A percentile compares a stretch with the other conserved stretches of the same genome.
Evolutionary conservation across 129 eudicot genomes (phyloP).

Genomic region (Pseudognaphalium luteoalbum): DNA sequence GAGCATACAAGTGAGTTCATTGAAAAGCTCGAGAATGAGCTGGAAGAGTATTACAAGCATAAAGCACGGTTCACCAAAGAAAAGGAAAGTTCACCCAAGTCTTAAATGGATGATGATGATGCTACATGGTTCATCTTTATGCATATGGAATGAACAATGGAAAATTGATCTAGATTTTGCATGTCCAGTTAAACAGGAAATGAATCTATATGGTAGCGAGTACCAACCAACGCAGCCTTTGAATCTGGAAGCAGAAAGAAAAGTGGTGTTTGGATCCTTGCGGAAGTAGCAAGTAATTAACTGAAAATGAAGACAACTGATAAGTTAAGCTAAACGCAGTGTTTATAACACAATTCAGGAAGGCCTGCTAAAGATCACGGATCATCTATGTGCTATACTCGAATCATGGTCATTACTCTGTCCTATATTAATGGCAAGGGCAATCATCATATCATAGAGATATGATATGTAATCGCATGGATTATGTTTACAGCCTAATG

Average conservation of each 20-base stretch:
- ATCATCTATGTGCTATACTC: too few species aligned
- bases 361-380: too few species aligned
- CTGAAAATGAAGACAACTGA: background rate
- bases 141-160: background rate
- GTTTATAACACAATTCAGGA: too few species aligned
- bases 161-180: background rate
- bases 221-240: background rate
- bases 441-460: too few species aligned
- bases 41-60: slow-evolving; percentile 79
- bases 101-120: slow-evolving; percentile 28
- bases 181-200: background rate
- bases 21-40: slow-evolving; percentile 86
- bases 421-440: too few species aligned
- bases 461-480: too few species aligned
- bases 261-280: background rate
- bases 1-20: slow-evolving; percentile 93
- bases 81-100: slow-evolving; percentile 36
- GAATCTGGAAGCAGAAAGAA: background rate
- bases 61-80: slow-evolving; percentile 51
- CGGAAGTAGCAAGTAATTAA: too few species aligned
- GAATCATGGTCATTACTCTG: too few species aligned
- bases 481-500: too few species aligned
- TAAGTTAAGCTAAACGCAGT: too few species aligned
- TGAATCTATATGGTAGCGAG: background rate
- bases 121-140: slow-evolving; percentile 19